phyloP scores from a whole-genome alignment of 2,329 filamentous ascomycete genomes.

The Phialophora chinensis region DNA sequence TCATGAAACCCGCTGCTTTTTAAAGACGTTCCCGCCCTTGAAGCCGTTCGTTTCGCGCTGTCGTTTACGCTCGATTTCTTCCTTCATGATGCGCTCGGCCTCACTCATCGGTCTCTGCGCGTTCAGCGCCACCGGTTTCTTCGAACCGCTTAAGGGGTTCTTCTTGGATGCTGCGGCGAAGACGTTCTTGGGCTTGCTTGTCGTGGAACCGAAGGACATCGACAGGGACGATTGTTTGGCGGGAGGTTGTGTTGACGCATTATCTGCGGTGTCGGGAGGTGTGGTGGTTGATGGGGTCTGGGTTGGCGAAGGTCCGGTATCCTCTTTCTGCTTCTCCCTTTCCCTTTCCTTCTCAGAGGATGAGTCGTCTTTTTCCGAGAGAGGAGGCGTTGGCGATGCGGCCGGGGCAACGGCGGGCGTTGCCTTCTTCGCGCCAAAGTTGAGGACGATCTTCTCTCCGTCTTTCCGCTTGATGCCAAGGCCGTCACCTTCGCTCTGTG shows the following conservation, averaged over 20 bases:
- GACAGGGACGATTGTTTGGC: conserved; percentile 54
- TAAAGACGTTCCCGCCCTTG: conserved; percentile 33
- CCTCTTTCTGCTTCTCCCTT: conserved; percentile 26
- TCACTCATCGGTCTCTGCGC: conserved; percentile 83
- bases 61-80: conserved; percentile 75
- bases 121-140: conserved; percentile 66
- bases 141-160: conserved; percentile 68
- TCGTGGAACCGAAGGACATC: conserved; percentile 64
- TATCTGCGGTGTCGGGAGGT: not conserved
- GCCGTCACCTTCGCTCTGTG: conserved; percentile 47
- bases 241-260: conserved; percentile 14
- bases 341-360: conserved; percentile 35
- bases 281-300: conserved; percentile 41
- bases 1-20: conserved; percentile 36
- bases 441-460: conserved; percentile 77
- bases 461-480: conserved; percentile 61
- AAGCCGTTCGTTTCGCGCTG: conserved; percentile 41
- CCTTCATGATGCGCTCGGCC: conserved; percentile 86
- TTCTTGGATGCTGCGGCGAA: conserved; percentile 69
- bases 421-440: conserved; percentile 59
- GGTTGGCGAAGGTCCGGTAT: conserved; percentile 2
- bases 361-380: conserved; percentile 31
- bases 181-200: conserved; percentile 74
- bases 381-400: conserved; percentile 40
- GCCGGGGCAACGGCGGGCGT: conserved; percentile 31